phyloP scores from a whole-genome alignment of 768 basidiomycete species.

The Tephrocybe rancida region DNA sequence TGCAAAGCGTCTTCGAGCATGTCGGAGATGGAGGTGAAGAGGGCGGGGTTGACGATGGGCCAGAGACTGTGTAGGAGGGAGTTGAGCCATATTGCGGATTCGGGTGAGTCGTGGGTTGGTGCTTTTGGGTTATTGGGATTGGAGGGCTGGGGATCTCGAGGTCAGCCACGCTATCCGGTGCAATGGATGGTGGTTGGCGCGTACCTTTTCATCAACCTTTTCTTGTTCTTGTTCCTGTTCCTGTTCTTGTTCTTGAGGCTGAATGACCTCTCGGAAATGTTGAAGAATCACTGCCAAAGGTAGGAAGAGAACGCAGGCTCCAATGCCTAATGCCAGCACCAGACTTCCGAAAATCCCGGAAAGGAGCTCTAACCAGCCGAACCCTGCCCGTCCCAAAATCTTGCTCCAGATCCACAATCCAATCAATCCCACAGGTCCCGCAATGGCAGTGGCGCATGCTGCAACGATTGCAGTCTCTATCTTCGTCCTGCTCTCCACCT shows the following conservation, averaged over 20 bases:
- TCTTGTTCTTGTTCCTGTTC: too few species aligned
- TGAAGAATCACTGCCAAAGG: neutral
- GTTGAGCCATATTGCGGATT: conserved; percentile 64
- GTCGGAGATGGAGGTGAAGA: conserved; percentile 60
- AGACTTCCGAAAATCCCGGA: conserved; percentile 25
- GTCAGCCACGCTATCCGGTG: neutral
- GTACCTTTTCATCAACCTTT: too few species aligned
- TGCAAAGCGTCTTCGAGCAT: conserved; percentile 66
- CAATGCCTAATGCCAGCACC: conserved; percentile 27
- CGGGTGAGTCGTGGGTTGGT: conserved; percentile 22
- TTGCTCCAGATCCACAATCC: conserved; percentile 24
- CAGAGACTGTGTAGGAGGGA: conserved; percentile 61
- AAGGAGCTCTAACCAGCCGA: conserved; percentile 23
- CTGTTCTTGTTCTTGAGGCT: too few species aligned
- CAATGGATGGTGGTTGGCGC: too few species aligned
- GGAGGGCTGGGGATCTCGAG: neutral
- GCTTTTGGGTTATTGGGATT: neutral
- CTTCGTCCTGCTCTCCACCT: conserved; percentile 28
- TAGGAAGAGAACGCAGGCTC: conserved; percentile 21
- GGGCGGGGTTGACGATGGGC: conserved; percentile 74
- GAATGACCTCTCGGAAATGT: neutral
- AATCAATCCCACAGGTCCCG: conserved; percentile 23
- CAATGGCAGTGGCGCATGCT: conserved; percentile 27
- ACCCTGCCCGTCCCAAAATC: conserved; percentile 14
- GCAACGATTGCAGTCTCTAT: conserved; percentile 33